Evolutionary conservation across 1,284 basidiomycete species (phyloP), one percentile per base, ranked within the genome.

Genomic region (Ceratorhiza oryzae-sativae): DNA sequence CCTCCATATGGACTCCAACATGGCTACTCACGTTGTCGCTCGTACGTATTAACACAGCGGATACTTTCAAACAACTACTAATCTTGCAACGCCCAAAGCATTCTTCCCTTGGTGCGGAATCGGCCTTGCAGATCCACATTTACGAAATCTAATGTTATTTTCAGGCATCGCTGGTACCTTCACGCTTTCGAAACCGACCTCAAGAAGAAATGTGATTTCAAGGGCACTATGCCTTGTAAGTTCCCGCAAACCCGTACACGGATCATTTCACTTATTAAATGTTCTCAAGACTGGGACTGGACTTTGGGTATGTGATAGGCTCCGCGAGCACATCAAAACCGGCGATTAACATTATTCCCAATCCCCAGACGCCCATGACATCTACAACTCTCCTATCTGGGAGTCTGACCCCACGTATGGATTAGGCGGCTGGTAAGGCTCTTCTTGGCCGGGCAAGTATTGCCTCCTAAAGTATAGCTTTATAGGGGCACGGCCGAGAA

Each of bases 381-480:
- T 70, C 48, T 60, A 49, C 46, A 51, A 61, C 56, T 60, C 55
- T 8, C 72, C 72, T n/a, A 45, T 70, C n/a, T 60, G 70, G 41
- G 65, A 70, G 12, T 60, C 65, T 12, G 45, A 59, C 27, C 56
- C 72, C 41, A 36, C n/a, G 3, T 60, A 60, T 27, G 56, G 72
- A 41, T 53, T 70, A 18, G 65, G 65, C 34, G 48, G 45, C 20
- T 55, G 23, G 56, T 70, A 12, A 30, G 67, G 18, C 27, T 39
- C 27, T 48, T 36, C 39, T 34, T 32, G 23, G 3, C 13, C 13
- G 65, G 65, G 65, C 27, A 36, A 39, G 15, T 23, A 27, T 34
- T 67, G 20, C 63, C 63, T 39, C 23, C 63, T 67, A 39, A 55
- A 51, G 63, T 42, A 10, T 67, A 67, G 63, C 39, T 53, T n/a